These are phyloP conservation scores for Cyclotella kingstonii DNA, from an alignment of 108 stramenopile species.

Conservation along the genomic window DNA sequence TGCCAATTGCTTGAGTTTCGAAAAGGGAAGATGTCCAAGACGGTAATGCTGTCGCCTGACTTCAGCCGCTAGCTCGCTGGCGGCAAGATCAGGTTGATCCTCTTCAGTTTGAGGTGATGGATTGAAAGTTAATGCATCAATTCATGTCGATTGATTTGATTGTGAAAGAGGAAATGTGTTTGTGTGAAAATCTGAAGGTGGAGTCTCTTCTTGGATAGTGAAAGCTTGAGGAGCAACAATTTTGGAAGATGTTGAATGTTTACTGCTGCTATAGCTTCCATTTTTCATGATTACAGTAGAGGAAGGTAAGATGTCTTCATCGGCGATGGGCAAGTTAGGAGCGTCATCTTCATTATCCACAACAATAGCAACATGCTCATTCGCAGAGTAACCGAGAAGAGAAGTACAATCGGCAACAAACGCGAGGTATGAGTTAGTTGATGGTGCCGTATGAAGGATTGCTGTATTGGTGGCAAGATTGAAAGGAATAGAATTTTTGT, in stretches of 20 bases:
- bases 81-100: neutral
- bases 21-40: neutral
- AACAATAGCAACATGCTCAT: too few species aligned
- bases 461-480: slow-evolving; percentile 3
- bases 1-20: neutral
- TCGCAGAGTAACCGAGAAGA: neutral
- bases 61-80: neutral
- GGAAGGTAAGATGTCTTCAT: too few species aligned
- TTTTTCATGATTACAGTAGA: too few species aligned
- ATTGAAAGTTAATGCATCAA: neutral
- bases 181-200: neutral
- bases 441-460: neutral
- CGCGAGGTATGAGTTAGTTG: neutral
- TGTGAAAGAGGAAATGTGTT: neutral
- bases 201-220: too few species aligned
- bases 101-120: neutral
- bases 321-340: neutral
- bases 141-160: neutral
- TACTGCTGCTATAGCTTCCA: too few species aligned
- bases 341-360: neutral
- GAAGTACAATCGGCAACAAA: neutral
- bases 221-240: too few species aligned
- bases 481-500: neutral
- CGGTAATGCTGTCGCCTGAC: slow-evolving; percentile 7
- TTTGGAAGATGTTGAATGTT: too few species aligned